Percentiles rank a stretch among this genome's conserved stretches.
Conservation (phyloP, 2,329 filamentous ascomycete species). For the Hyphodiscus sp. region DNA sequence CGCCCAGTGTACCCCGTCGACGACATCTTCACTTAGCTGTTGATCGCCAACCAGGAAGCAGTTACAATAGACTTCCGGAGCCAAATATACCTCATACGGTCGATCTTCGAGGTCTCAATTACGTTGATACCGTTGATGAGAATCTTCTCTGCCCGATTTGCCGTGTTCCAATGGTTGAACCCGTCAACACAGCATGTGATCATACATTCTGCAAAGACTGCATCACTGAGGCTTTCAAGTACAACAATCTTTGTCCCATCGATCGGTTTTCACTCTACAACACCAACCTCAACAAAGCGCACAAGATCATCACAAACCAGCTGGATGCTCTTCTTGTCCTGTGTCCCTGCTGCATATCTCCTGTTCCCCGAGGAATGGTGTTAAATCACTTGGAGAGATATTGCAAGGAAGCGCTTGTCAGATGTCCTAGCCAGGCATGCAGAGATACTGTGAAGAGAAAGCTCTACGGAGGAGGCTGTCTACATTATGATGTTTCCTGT, state of each 20-base stretch:
- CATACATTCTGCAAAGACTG: constrained; percentile 60
- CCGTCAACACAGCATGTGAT: constrained; percentile 55
- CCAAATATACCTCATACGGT: constrained; percentile 19
- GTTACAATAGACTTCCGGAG: neutral
- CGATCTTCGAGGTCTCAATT: constrained; percentile 32
- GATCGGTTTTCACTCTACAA: constrained; percentile 43
- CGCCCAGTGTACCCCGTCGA: neutral
- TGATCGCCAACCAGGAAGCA: neutral
- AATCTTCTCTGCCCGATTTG: constrained; percentile 41
- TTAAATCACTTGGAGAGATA: constrained; percentile 50
- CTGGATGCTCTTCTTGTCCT: constrained; percentile 53
- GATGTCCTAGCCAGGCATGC: constrained; percentile 45
- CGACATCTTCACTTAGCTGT: neutral
- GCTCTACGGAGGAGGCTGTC: constrained; percentile 45
- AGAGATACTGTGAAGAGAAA: constrained; percentile 45
- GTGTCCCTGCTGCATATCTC: constrained; percentile 51
- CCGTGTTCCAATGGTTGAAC: constrained; percentile 52
- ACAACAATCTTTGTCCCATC: constrained; percentile 47
- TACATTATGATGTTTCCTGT: constrained; percentile 47
- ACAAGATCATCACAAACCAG: constrained; percentile 50
- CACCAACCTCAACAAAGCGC: constrained; percentile 22
- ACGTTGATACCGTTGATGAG: constrained; percentile 31
- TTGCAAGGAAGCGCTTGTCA: constrained; percentile 48
- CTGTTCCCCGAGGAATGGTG: constrained; percentile 47
- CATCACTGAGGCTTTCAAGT: constrained; percentile 38